phyloP scores from a whole-genome alignment of 805 yeast species.

The Hanseniaspora hatyaiensis region DNA sequence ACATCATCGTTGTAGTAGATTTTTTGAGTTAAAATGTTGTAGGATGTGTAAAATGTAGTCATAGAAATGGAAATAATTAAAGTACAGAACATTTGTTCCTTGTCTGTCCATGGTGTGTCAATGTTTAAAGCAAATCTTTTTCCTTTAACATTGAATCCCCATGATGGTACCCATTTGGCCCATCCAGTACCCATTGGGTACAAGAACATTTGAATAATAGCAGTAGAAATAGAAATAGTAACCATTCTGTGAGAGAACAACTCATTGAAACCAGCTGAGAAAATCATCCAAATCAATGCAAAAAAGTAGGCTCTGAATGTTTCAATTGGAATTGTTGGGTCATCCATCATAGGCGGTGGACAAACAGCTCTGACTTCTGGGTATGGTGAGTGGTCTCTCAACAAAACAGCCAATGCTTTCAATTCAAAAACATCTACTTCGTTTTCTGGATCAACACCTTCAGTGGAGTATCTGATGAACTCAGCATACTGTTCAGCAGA shows the following conservation, averaged over 20 bases:
- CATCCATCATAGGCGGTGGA: slow-evolving; percentile 36
- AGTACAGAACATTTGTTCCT: slow-evolving; percentile 58
- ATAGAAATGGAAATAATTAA: slow-evolving; percentile 32
- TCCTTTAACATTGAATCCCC: slow-evolving; percentile 34
- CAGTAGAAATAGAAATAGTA: slow-evolving; percentile 33
- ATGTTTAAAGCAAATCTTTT: slow-evolving; percentile 40
- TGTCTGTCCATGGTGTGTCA: slow-evolving; percentile 47
- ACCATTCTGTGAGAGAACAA: slow-evolving; percentile 49
- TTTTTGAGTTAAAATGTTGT: slow-evolving; percentile 31
- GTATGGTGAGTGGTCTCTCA: slow-evolving; percentile 42
- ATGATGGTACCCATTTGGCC: slow-evolving; percentile 37
- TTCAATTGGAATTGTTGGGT: slow-evolving; percentile 38
- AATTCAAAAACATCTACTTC: slow-evolving; percentile 23
- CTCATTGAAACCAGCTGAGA: slow-evolving; percentile 46
- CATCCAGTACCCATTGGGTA: slow-evolving; percentile 37
- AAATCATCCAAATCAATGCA: slow-evolving; percentile 37
- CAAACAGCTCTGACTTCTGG: slow-evolving; percentile 58
- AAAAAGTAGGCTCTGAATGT: slow-evolving; percentile 35
- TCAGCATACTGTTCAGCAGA: slow-evolving; percentile 31
- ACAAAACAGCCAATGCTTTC: slow-evolving; percentile 30
- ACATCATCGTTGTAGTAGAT: slow-evolving; percentile 28
- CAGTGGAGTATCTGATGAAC: slow-evolving; percentile 25
- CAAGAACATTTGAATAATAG: slow-evolving; percentile 38
- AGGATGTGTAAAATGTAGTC: slow-evolving; percentile 29
- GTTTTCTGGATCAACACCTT: slow-evolving; percentile 22